phyloP scores from a whole-genome alignment of 306 rosid species.

The Glycine tomentella region DNA sequence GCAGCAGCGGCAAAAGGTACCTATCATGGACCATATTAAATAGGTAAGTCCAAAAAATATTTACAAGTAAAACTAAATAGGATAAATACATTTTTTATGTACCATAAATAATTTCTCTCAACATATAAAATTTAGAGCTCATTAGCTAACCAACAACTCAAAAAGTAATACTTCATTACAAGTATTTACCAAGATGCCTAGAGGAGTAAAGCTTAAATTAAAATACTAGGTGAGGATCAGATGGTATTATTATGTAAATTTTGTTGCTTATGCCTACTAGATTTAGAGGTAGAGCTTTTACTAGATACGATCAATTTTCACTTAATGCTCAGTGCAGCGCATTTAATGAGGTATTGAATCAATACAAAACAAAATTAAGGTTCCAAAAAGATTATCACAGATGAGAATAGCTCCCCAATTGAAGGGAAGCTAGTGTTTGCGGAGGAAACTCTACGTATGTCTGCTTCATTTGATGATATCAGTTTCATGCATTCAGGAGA shows the following conservation, averaged over 20 bases:
- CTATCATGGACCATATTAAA: constrained; percentile 55
- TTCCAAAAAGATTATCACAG: neutral
- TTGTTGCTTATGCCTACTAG: neutral
- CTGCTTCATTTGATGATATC: neutral
- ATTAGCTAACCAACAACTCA: constrained; percentile 26
- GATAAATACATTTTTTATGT: neutral
- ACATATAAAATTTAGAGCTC: constrained; percentile 36
- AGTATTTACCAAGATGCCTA: constrained; percentile 5
- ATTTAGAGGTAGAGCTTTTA: neutral
- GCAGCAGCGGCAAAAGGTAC: constrained; percentile 95
- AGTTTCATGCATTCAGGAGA: constrained; percentile 1
- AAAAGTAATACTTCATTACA: constrained; percentile 16
- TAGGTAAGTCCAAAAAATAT: constrained; percentile 21
- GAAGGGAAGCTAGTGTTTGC: neutral
- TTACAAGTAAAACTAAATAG: neutral
- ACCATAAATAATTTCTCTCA: neutral
- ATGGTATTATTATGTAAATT: neutral
- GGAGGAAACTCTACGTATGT: neutral
- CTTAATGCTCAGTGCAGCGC: neutral
- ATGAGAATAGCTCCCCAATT: neutral
- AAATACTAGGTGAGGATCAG: neutral
- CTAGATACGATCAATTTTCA: neutral
- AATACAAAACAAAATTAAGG: constrained; percentile 3
- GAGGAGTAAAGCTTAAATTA: neutral
- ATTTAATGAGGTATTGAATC: neutral